Base-by-base conservation (phyloP, 2,329 filamentous ascomycete species). In the Curvularia sp. region DNA sequence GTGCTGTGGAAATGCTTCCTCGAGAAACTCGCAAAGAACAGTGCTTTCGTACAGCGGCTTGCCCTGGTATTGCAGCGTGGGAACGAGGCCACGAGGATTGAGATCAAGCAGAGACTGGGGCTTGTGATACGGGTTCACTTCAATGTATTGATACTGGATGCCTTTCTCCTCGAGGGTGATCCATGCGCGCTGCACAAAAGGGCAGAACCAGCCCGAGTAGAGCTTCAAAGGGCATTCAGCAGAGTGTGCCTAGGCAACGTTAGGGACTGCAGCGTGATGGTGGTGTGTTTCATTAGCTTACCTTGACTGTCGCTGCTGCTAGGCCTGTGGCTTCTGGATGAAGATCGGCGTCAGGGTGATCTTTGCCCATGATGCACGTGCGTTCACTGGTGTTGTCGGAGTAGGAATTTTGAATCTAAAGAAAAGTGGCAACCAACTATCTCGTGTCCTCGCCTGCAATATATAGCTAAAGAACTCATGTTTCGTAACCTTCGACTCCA, bases 101-200 rank as follows among this genome's bases (percentile, higher is more conserved):
- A 93, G 80, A 8, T 83, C 81, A 21, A 93, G 80, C 27, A 93
- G 87, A 1, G 84, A 86, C 3, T 84, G 77, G 0, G 86, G 86
- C 70, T 93, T 93, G 74, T 87, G 80, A 80, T 93, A 93, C 0
- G 90, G 90, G 74, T 93, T 92, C 58, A 92, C 88, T 65, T 75
- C 69, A 45, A 75, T 81, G 74, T 91, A 92, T 77, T 93, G 87
- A 73, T 93, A 89, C 15, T 86, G 84, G 28, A 92, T 89, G 2
- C 81, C 77, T 74, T 93, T 93, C 73, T 93, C 90, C 68, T 87
- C 84, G 10, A 93, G 82, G 1, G 88, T 85, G 60, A 92, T 87
- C 88, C 90, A 92, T 13, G 84, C 82, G 18, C 90, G 84, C 78
- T 93, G 90, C 4, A 92, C 80, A 65, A 82, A 83, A 53, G 84